phyloP scores from a whole-genome alignment of 495 filamentous ascomycete genomes.

The Hyaloscypha variabilis region DNA sequence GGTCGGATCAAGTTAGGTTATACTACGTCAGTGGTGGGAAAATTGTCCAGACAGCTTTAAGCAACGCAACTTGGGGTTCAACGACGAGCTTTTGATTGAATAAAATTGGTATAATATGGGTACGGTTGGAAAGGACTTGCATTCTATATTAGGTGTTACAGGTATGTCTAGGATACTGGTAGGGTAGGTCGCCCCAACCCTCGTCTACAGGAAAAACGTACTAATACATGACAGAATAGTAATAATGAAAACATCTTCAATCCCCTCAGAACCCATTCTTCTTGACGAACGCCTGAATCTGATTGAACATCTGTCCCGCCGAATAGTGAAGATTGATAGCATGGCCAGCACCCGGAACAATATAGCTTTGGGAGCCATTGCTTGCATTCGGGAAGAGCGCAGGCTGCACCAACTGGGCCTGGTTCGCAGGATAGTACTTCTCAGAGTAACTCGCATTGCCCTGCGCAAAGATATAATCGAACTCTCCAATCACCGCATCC shows the following conservation, averaged over 20 bases:
- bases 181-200: not conserved
- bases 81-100: not conserved
- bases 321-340: constrained; percentile 7
- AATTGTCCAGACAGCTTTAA: constrained; percentile 3
- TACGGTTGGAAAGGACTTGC: not conserved
- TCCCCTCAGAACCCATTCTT: not conserved
- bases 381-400: not conserved
- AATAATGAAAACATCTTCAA: not conserved
- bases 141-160: not conserved
- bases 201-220: not conserved
- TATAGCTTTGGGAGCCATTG: not conserved
- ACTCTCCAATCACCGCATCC: not conserved
- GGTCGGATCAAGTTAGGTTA: constrained; percentile 9
- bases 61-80: not conserved
- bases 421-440: not conserved
- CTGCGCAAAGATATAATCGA: constrained; percentile 3
- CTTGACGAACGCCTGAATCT: not conserved
- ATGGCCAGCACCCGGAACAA: constrained; percentile 1
- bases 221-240: not conserved
- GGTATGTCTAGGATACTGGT: not conserved
- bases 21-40: constrained; percentile 14
- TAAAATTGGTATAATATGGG: not conserved
- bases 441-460: not conserved
- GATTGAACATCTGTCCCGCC: constrained; percentile 2
- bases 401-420: not conserved